A percentile compares a stretch with the other conserved stretches of the same genome.
These are phyloP conservation scores for Blastocystis sp. DNA, from an alignment of 352 stramenopile species.

Conservation along the genomic window DNA sequence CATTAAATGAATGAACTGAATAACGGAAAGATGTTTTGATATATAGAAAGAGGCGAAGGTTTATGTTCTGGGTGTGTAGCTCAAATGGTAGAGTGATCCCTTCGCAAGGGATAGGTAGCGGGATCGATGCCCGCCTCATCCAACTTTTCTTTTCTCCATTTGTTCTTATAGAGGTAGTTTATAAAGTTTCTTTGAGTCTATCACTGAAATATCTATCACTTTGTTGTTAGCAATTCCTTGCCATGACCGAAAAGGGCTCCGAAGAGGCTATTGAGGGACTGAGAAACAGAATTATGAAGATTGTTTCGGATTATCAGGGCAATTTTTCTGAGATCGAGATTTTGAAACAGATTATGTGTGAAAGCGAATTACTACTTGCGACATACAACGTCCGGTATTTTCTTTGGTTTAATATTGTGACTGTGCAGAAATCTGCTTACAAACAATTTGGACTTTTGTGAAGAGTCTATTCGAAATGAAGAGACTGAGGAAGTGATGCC, in stretches of 20 bases:
- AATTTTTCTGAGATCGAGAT: constrained; percentile 34
- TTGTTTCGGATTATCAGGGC: constrained; percentile 14
- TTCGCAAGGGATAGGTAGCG: constrained; percentile 63
- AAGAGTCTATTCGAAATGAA: constrained; percentile 2
- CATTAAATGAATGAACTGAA: no score
- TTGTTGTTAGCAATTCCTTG: background rate
- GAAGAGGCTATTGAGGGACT: constrained; percentile 10
- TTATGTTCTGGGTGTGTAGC: constrained; percentile 50
- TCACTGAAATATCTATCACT: background rate
- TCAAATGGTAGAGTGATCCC: constrained; percentile 64
- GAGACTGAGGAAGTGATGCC: constrained; percentile 28
- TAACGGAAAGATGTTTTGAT: no score
- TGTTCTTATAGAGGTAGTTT: background rate
- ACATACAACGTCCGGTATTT: constrained; percentile 40
- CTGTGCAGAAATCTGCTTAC: constrained; percentile 10
- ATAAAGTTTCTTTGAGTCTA: background rate
- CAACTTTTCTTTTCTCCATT: constrained; percentile 41
- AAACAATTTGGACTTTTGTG: background rate
- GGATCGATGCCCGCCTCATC: constrained; percentile 63
- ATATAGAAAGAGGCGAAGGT: no score
- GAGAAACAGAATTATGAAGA: background rate
- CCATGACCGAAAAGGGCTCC: background rate
- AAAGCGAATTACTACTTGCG: constrained; percentile 10
- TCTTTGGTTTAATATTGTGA: background rate
- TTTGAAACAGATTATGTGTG: constrained; percentile 12